Evolutionary conservation across 2,329 filamentous ascomycete genomes (phyloP).

Genomic region (Trichoderma simmonsii): DNA sequence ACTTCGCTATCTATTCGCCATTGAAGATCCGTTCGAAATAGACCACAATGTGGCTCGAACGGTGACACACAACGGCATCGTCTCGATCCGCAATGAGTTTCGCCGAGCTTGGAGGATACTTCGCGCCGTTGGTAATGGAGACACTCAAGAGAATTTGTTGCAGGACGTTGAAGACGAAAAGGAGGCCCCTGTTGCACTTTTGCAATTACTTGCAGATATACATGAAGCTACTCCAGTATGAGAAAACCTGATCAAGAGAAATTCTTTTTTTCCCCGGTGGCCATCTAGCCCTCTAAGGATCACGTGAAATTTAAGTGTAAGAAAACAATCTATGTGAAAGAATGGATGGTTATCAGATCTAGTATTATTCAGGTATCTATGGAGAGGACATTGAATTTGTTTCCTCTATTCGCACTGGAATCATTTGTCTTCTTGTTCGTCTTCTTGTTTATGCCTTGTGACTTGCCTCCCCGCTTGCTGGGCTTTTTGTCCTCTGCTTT

Average conservation of each 20-base stretch:
- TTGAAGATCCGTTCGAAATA: slow-evolving; percentile 87
- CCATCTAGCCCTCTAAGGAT: too few relatives aligned
- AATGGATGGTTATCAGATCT: background rate
- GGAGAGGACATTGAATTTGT: slow-evolving; percentile 21
- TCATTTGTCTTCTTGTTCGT: background rate
- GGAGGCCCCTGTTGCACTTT: slow-evolving; percentile 26
- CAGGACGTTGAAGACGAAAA: slow-evolving; percentile 44
- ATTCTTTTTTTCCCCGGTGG: too few relatives aligned
- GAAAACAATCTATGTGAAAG: too few relatives aligned
- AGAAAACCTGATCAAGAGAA: background rate
- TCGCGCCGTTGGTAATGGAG: slow-evolving; percentile 45
- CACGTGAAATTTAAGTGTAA: too few relatives aligned
- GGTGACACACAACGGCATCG: slow-evolving; percentile 78
- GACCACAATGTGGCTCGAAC: slow-evolving; percentile 87
- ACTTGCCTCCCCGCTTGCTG: background rate
- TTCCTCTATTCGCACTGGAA: background rate
- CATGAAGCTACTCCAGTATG: slow-evolving; percentile 27
- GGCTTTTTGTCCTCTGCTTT: background rate
- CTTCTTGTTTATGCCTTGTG: background rate
- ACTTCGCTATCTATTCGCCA: slow-evolving; percentile 79
- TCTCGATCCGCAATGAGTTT: slow-evolving; percentile 80
- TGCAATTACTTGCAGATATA: slow-evolving; percentile 33
- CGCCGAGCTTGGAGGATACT: slow-evolving; percentile 75
- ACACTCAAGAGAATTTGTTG: slow-evolving; percentile 48
- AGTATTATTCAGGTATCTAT: slow-evolving; percentile 2